Evolutionary conservation across 176 grass and related monocot genomes (phyloP), one percentile per base, ranked within the genome.

Genomic region (Oryza glumipatula): DNA sequence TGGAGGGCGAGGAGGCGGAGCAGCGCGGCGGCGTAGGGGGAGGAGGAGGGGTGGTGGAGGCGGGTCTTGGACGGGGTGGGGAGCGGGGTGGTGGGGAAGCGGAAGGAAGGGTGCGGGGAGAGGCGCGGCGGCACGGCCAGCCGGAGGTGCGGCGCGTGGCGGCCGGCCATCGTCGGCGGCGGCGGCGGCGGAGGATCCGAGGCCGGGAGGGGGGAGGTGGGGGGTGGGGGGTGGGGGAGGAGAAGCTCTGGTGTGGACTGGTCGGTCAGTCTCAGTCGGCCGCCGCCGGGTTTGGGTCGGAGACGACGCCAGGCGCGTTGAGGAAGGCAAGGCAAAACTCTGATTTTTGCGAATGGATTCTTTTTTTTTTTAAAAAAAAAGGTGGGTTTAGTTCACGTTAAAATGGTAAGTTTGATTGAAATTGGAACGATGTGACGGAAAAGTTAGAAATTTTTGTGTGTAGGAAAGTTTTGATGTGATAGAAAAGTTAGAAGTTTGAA

Each of bases 1-100:
- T 90, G 88, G 77, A 94, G 82, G 33, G 82, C 77, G 64, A 88
- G 92, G 44, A 90, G 46, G 19, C 88, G 89, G 73, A 94, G 80
- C 65, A 90, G 77, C 73, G 78, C 77, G 56, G 86, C 64, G 78
- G 85, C 75, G 70, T 86, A 93, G 61, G 83, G 79, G 69, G 96
- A 19, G 78, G 49, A 4, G 74, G 58, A 13, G 66, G 30, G 1
- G 54, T 17, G 15, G 51, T 19, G 56, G 81, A 71, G 67, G 43
- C 84, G 92, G 60, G 77, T 26, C 54, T 89, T 94, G 7, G 84
- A 89, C 4, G 88, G 88, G 52, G 65, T 82, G 61, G 91, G 89
- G 63, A 88, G 75, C 5, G 93, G 75, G 14, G 87, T 89, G 83
- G 83, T 46, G 74, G 84, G 81, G 49, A 86, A 86, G 69, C 75